Evolutionary conservation across 2,329 filamentous ascomycete species (phyloP), one percentile per base, ranked within the genome.

Genomic region (Aspergillus flavus): DNA sequence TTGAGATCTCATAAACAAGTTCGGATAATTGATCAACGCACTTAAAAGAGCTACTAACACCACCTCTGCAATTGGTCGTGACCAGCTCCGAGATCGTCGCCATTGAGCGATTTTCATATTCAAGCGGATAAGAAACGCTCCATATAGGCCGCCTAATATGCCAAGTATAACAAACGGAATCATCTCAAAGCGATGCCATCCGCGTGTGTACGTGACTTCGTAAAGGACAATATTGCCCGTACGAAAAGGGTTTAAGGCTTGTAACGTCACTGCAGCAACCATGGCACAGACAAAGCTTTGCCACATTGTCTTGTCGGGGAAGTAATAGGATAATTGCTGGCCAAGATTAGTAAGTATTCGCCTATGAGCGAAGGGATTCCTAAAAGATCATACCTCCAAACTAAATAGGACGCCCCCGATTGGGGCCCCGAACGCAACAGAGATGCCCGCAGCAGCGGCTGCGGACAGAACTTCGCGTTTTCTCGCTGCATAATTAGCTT

Each of bases 271-370:
- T 21, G 95, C 94, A 19, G 94, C 95, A n/a, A 96, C 92, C 94
- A 98, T 98, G 75, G 95, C 95, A 72, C 95, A 98, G 46, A 99
- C 95, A 74, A 99, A 99, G 72, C 93, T 97, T 77, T 97, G 95
- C 95, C 95, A 99, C 95, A 99, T 98, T 11, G 95, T 98, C 79
- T 98, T 98, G 79, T 98, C 94, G 0, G 95, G 94, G 71, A 98
- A 98, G 78, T 97, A 98, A 77, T 97, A 98, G 0, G 93, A 96
- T 3, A 98, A 83, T 85, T 96, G 93, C 86, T 91, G 63, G 45
- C 48, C 53, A 19, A 61, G 48, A 1, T 46, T 28, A 62, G 30
- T 39, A 48, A 26, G 36, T 21, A 11, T 14, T 19, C 52, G 2
- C 12, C 4, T 26, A 12, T 28, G 19, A 45, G 19, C 41, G 43